phyloP scores from a whole-genome alignment of 2,329 filamentous ascomycete species.

The Diplodia intermedia region DNA sequence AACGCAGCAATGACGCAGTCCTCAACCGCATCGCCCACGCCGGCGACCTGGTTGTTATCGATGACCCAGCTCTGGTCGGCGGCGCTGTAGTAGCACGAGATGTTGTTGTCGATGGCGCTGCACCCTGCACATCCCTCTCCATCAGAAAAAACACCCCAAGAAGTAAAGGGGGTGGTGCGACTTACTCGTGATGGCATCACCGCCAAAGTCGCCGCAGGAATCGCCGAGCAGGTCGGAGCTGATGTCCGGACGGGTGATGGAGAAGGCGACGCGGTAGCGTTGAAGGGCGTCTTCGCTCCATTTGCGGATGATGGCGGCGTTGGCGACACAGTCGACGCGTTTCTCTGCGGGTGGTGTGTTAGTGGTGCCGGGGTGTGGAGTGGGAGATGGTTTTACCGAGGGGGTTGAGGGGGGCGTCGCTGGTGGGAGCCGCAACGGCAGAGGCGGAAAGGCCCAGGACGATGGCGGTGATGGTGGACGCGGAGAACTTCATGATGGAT shows the following conservation, averaged over 20 bases:
- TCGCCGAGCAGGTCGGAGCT: background rate
- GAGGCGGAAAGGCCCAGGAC: background rate
- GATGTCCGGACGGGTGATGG: background rate
- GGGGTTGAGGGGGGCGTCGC: background rate
- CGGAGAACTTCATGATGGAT: conserved; percentile 7
- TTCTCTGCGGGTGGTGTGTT: background rate
- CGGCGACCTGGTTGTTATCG: conserved; percentile 7
- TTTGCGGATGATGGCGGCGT: conserved; percentile 3
- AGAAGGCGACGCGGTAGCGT: conserved; percentile 18
- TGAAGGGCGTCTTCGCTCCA: background rate
- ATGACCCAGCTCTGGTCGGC: conserved; percentile 2
- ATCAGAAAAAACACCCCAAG: background rate
- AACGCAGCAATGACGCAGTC: background rate
- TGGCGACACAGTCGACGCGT: conserved; percentile 12
- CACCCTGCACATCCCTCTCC: background rate
- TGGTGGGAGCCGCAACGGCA: background rate
- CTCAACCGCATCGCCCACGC: background rate
- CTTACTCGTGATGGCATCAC: background rate
- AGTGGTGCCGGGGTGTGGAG: background rate
- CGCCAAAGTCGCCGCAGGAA: background rate
- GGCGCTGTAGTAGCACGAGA: conserved; percentile 14
- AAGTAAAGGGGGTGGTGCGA: background rate
- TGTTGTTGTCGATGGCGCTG: conserved; percentile 9
- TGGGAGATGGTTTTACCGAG: background rate
- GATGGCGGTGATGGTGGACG: background rate